Conservation (phyloP, 768 basidiomycete genomes). For the Phlegmacium glaucopus region DNA sequence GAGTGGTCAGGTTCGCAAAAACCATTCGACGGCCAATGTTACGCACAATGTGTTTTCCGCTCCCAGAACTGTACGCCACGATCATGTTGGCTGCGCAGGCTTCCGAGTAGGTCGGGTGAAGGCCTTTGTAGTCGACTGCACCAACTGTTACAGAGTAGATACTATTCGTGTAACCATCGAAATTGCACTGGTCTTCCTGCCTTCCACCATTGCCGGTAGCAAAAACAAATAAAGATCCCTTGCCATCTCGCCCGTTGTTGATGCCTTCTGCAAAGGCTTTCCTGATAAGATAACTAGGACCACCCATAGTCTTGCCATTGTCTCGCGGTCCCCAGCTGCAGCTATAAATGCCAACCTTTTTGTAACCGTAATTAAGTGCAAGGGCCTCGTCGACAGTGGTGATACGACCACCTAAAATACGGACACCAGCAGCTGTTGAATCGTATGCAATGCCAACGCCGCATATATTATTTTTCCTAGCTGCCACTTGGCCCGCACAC, state of each 20-base stretch:
- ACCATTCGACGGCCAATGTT: background rate
- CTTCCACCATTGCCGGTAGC: slow-evolving; percentile 94
- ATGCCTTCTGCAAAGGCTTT: slow-evolving; percentile 94
- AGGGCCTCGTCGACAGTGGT: slow-evolving; percentile 94
- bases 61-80: slow-evolving; percentile 92
- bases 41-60: slow-evolving; percentile 88
- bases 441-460: slow-evolving; percentile 92
- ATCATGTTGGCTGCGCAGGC: slow-evolving; percentile 94
- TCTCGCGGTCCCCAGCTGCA: slow-evolving; percentile 99
- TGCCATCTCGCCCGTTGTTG: slow-evolving; percentile 81
- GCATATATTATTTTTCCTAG: slow-evolving; percentile 86
- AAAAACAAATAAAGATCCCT: slow-evolving; percentile 93
- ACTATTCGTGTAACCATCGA: slow-evolving; percentile 98
- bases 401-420: slow-evolving; percentile 92
- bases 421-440: slow-evolving; percentile 86
- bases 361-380: slow-evolving; percentile 88
- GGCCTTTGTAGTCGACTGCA: slow-evolving; percentile 85
- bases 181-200: slow-evolving; percentile 96
- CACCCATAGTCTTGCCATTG: slow-evolving; percentile 91
- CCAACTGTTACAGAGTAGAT: slow-evolving; percentile 95
- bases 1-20: slow-evolving; percentile 4
- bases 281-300: slow-evolving; percentile 81
- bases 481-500: slow-evolving; percentile 95
- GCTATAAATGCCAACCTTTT: slow-evolving; percentile 86
- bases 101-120: slow-evolving; percentile 96